phyloP scores from a whole-genome alignment of 805 yeast species.

The Kodamaea jinghongensis region DNA sequence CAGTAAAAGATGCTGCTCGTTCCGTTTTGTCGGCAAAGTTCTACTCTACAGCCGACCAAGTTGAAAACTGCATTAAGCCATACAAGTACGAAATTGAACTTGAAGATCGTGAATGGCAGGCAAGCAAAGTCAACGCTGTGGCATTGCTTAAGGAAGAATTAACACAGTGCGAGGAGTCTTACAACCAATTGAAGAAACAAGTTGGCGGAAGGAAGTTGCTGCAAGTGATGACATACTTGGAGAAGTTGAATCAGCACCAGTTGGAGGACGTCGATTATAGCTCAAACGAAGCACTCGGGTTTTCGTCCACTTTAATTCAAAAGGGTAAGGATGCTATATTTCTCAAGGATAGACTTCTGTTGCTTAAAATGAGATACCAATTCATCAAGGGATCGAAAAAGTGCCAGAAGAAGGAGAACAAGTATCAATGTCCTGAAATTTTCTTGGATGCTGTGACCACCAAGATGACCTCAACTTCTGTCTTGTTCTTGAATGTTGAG shows the following conservation, averaged over 20 bases:
- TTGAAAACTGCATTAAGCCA: slow-evolving; percentile 96
- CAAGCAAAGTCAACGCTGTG: slow-evolving; percentile 76
- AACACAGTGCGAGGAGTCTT: slow-evolving; percentile 71
- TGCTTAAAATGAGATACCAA: slow-evolving; percentile 68
- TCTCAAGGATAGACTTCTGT: slow-evolving; percentile 65
- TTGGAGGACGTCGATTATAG: slow-evolving; percentile 33
- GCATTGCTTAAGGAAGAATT: slow-evolving; percentile 77
- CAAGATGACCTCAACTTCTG: slow-evolving; percentile 89
- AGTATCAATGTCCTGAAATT: slow-evolving; percentile 91
- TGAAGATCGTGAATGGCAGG: slow-evolving; percentile 91
- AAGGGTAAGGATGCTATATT: slow-evolving; percentile 85
- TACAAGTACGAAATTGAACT: slow-evolving; percentile 95
- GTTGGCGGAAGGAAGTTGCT: slow-evolving; percentile 82
- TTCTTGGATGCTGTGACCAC: slow-evolving; percentile 90
- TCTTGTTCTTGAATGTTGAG: slow-evolving; percentile 89
- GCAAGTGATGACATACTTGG: slow-evolving; percentile 76
- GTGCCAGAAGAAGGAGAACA: slow-evolving; percentile 76
- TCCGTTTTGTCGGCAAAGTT: slow-evolving; percentile 74
- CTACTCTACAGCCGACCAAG: slow-evolving; percentile 95
- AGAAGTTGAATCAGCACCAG: slow-evolving; percentile 42
- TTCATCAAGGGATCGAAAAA: slow-evolving; percentile 69
- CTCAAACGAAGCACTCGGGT: slow-evolving; percentile 76
- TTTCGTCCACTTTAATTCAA: slow-evolving; percentile 68
- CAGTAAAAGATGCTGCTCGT: slow-evolving; percentile 81
- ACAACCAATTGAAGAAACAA: slow-evolving; percentile 54